Conservation (phyloP, 805 yeast species). For the Yarrowia yakushimensis region DNA sequence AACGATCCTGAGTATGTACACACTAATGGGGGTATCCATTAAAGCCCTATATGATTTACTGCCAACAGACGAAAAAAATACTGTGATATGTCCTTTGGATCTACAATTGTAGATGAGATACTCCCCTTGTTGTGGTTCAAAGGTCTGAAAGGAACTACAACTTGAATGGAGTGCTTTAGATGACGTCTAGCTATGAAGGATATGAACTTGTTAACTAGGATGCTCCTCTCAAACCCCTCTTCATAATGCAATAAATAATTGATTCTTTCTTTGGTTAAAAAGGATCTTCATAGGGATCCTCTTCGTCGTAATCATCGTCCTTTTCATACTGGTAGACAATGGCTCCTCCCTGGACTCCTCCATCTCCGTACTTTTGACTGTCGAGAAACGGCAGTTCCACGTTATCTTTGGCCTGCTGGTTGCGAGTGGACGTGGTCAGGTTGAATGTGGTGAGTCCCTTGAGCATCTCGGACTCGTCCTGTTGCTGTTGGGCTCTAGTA, state of each 20-base stretch:
- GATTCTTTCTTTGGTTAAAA: constrained; percentile 44
- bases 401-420: constrained; percentile 71
- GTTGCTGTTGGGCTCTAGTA: constrained; percentile 33
- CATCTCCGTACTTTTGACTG: constrained; percentile 61
- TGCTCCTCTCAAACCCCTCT: too few species aligned
- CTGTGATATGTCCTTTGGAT: too few species aligned
- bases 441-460: constrained; percentile 85
- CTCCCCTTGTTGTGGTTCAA: too few species aligned
- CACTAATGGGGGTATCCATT: too few species aligned
- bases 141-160: too few species aligned
- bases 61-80: too few species aligned
- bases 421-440: constrained; percentile 68
- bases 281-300: constrained; percentile 96
- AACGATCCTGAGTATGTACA: too few species aligned
- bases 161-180: too few species aligned
- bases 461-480: constrained; percentile 51
- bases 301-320: constrained; percentile 97
- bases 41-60: too few species aligned
- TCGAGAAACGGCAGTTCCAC: constrained; percentile 89
- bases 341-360: constrained; percentile 80
- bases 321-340: constrained; percentile 93
- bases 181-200: too few species aligned
- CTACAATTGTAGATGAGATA: too few species aligned
- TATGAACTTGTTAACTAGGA: too few species aligned
- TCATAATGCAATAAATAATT: not conserved